These are phyloP conservation scores for Puccinia horiana DNA, from an alignment of 1,284 basidiomycete species.

Conservation along the genomic window DNA sequence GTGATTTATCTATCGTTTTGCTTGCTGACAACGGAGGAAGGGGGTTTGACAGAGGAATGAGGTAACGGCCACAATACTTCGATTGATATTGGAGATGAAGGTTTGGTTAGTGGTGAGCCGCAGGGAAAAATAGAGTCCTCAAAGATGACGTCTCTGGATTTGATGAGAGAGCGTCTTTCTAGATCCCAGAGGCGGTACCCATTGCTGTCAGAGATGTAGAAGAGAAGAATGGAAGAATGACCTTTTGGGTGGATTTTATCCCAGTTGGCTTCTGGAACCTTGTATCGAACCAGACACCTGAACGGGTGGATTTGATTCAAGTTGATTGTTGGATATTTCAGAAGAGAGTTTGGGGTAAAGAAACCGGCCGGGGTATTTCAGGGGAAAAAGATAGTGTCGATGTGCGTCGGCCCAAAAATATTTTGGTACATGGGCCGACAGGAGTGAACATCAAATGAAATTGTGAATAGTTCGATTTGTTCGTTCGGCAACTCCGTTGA, in stretches of 20 bases:
- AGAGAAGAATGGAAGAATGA: neutral
- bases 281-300: neutral
- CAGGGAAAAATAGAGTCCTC: constrained; percentile 7
- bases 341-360: neutral
- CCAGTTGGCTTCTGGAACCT: neutral
- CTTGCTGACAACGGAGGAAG: too few relatives aligned
- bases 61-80: neutral
- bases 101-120: neutral
- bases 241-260: neutral
- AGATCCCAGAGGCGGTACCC: constrained; percentile 4
- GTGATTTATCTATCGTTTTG: too few relatives aligned
- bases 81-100: neutral
- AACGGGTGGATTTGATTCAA: neutral
- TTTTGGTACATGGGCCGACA: neutral
- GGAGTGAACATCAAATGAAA: neutral
- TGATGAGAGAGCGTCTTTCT: neutral
- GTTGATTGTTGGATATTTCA: neutral
- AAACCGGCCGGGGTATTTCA: neutral
- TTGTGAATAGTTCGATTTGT: constrained; percentile 17
- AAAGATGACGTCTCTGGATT: constrained; percentile 8
- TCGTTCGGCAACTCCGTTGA: constrained; percentile 6
- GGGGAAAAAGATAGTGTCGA: neutral
- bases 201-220: neutral
- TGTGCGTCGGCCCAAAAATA: constrained; percentile 1
- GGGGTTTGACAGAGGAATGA: neutral